Evolutionary conservation across 2,329 filamentous ascomycete genomes (phyloP).

Genomic region (Westerdykella ornata): DNA sequence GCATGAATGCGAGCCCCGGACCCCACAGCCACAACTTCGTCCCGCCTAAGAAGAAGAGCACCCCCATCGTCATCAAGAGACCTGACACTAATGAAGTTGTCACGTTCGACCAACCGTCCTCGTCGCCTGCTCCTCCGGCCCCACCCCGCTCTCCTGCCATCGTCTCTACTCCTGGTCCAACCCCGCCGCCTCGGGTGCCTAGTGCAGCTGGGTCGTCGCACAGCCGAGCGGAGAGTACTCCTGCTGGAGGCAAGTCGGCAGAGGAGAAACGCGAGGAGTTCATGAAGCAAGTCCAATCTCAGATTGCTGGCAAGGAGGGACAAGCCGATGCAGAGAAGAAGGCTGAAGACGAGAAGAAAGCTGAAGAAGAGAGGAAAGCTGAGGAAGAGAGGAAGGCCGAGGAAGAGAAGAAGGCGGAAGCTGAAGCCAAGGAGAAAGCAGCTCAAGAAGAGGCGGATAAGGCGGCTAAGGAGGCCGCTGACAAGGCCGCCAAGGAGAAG

Average conservation of each 20-base stretch:
- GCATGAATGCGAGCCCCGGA: constrained; percentile 51
- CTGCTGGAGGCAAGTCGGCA: constrained; percentile 56
- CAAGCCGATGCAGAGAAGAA: constrained; percentile 55
- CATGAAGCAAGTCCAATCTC: constrained; percentile 62
- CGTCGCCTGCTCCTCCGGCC: constrained; percentile 37
- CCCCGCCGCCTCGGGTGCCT: constrained; percentile 62
- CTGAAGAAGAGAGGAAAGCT: constrained; percentile 41
- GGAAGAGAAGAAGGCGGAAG: constrained; percentile 39
- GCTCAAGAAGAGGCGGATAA: constrained; percentile 17
- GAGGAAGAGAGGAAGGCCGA: constrained; percentile 46
- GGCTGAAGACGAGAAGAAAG: constrained; percentile 40
- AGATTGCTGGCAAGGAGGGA: constrained; percentile 41
- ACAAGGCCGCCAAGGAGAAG: constrained; percentile 13
- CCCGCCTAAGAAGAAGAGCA: constrained; percentile 58
- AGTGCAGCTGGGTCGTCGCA: constrained; percentile 60
- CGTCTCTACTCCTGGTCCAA: constrained; percentile 60
- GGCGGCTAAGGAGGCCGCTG: constrained; percentile 18
- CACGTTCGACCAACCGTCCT: constrained; percentile 48
- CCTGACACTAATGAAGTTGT: constrained; percentile 65
- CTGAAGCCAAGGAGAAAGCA: constrained; percentile 16
- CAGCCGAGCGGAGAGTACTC: constrained; percentile 61
- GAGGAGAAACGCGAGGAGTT: constrained; percentile 60
- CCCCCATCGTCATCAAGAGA: constrained; percentile 78
- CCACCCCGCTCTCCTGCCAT: constrained; percentile 55
- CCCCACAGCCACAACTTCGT: constrained; percentile 57